A percentile compares a stretch with the other conserved stretches of the same genome.
Evolutionary conservation across 1,284 basidiomycete species (phyloP).

Genomic region (Cryptococcus deneoformans): DNA sequence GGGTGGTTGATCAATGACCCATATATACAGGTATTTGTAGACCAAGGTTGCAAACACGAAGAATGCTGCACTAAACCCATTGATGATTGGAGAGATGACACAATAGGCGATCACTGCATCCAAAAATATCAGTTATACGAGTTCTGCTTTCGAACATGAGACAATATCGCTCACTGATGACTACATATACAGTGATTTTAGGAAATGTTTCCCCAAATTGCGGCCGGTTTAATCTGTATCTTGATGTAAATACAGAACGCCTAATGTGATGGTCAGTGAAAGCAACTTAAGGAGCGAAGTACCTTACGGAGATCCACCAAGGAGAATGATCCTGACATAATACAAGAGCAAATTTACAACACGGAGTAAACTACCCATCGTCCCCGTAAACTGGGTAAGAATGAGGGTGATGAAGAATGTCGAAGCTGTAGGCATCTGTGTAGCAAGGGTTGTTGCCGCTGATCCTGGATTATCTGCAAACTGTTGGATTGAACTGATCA

Average conservation of each 20-base stretch:
- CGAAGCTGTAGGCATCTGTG: conserved; percentile 65
- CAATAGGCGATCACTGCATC: conserved; percentile 66
- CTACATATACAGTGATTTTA: conserved; percentile 65
- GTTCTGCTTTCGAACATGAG: not conserved
- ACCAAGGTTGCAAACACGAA: conserved; percentile 82
- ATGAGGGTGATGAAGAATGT: conserved; percentile 78
- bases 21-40: conserved; percentile 88
- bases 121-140: conserved; percentile 39
- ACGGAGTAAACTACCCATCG: conserved; percentile 56
- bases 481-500: conserved; percentile 53
- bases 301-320: conserved; percentile 50
- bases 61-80: conserved; percentile 76
- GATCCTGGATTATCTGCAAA: conserved; percentile 56
- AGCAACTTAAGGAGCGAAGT: conserved; percentile 27
- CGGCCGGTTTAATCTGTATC: conserved; percentile 41
- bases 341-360: conserved; percentile 62
- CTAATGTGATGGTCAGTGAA: conserved; percentile 39
- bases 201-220: conserved; percentile 81
- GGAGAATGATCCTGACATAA: conserved; percentile 60
- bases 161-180: conserved; percentile 62
- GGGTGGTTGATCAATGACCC: conserved; percentile 67
- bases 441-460: conserved; percentile 57
- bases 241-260: conserved; percentile 51
- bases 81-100: conserved; percentile 91
- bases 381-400: conserved; percentile 52